Base-by-base conservation (phyloP, 83 land plant species). In the Isoetes engelmannii region DNA sequence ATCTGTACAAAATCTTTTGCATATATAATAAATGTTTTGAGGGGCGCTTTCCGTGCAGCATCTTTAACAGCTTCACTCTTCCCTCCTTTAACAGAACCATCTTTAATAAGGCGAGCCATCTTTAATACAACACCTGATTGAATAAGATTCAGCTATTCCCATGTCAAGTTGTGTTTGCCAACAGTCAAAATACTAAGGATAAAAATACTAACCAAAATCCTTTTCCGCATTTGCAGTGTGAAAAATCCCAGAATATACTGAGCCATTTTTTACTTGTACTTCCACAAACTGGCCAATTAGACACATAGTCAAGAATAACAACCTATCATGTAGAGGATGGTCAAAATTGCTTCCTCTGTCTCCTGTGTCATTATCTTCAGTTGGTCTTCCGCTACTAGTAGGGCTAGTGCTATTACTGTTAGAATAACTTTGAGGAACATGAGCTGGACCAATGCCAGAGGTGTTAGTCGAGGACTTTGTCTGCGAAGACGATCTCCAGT, bases 231-330 rank as follows among this genome's bases (percentile, higher is more conserved):
- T 82, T 44, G 87, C 95, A 66, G 95, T 84, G 84, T 92, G 84
- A 69, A 92, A 82, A 71, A 92, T 79, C 56, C 97, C 95, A 47
- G 95, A 80, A 61, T 84, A 89, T 44, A 87, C 74, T 47, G 88
- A 85, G 48, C 97, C 97, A 68, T 92, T 85, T 69, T 79, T 89
- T 73, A 83, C 77, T 71, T 89, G 95, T 50, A 92, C 95, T 28
- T 92, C 95, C 48, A 92, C 97, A n/a, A 80, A 85, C 63, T 89
- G 86, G 41, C 95, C 97, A 55, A 92, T 71, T 5, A 89, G 78
- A 81, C 85, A 84, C 77, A 85, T 80, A 17, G 84, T 85, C 57
- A 82, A 8, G 70, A 59, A 77, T 6, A 89, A 51, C 47, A 92
- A 63, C 18, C 83, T 83, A 4, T 85, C 92, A 20, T 74, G 77